Evolutionary conservation across 139 green algal genomes (phyloP).

Genomic region (Edaphochlamys debaryana): DNA sequence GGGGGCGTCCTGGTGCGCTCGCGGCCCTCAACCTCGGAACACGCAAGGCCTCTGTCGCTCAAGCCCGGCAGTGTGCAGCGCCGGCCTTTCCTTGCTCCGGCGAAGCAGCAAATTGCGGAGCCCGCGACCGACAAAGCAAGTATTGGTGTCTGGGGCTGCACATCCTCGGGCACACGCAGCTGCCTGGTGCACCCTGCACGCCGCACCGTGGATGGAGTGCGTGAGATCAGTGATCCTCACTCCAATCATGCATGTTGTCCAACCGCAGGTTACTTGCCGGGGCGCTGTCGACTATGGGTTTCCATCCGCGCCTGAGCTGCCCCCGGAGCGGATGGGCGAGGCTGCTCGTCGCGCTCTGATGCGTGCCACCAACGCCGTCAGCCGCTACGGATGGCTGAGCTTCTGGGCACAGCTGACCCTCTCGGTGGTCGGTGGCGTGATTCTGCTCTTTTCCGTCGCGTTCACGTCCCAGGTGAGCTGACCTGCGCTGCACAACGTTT

Average conservation of each 20-base stretch:
- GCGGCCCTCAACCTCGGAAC: slow-evolving; percentile 10
- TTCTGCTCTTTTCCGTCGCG: slow-evolving; percentile 95
- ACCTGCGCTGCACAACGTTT: not conserved
- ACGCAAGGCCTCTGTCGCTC: too few relatives aligned
- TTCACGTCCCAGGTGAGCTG: slow-evolving; percentile 84
- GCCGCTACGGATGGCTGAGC: slow-evolving; percentile 84
- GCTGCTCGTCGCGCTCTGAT: slow-evolving; percentile 55
- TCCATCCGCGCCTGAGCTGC: slow-evolving; percentile 42
- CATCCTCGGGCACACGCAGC: too few relatives aligned
- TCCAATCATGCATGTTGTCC: too few relatives aligned
- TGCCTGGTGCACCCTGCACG: too few relatives aligned
- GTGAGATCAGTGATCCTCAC: too few relatives aligned
- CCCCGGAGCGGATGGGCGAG: slow-evolving; percentile 55
- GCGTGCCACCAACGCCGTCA: slow-evolving; percentile 62
- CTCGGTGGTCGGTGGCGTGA: slow-evolving; percentile 86
- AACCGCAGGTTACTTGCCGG: not conserved
- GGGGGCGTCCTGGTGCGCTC: slow-evolving; percentile 15
- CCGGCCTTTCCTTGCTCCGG: too few relatives aligned
- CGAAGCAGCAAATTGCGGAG: too few relatives aligned
- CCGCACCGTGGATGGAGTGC: too few relatives aligned
- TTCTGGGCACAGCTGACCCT: slow-evolving; percentile 98
- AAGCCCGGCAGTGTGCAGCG: too few relatives aligned
- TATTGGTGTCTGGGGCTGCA: too few relatives aligned
- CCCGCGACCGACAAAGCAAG: too few relatives aligned
- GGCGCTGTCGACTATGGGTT: slow-evolving; percentile 5